Evolutionary conservation across 345 rosid genomes (phyloP), one percentile per base, ranked within the genome.

Genomic region (Salix dunnii): DNA sequence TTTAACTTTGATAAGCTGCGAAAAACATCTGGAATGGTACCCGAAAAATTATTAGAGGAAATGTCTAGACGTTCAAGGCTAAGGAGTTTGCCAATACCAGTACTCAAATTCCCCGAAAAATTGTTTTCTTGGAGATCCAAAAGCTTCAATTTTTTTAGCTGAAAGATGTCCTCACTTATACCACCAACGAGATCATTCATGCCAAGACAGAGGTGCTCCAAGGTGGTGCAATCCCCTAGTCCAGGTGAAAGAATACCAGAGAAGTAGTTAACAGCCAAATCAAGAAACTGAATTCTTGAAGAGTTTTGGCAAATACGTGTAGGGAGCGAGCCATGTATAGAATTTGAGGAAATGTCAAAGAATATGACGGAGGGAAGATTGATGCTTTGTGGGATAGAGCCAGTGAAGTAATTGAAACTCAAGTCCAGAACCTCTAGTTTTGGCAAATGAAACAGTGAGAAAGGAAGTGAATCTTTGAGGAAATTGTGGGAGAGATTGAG

Each of bases 21-120:
- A 75, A 94, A 94, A 69, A 87, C 89, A 74, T 91, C 88, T 1
- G 98, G 98, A 69, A 93, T 80, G 28, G 48, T 82, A 16, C 91
- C 95, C 36, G 88, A 79, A 72, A 93, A 86, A 2, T 18, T 36
- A 40, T 93, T 93, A 46, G 63, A 3, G 1, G 95, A 90, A 38
- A 90, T 71, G 79, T 91, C 94, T 40, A 94, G 79, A 74, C 83
- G 85, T 62, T 80, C 85, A 21, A 94, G 88, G 17, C 72, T 73
- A 12, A 85, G 77, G 72, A 93, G 90, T 23, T 79, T 82, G 67
- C 86, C 64, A 69, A 91, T 79, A 42, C 72, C 68, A 28, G 58
- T 40, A 78, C 85, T 86, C 21, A 93, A 79, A 31, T 31, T 17
- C 0, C 97, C 97, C 13, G 88, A 86, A 72, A 93, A 79, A 62